phyloP scores from a whole-genome alignment of 2,329 filamentous ascomycete species.

The Furcasterigmium sp. region DNA sequence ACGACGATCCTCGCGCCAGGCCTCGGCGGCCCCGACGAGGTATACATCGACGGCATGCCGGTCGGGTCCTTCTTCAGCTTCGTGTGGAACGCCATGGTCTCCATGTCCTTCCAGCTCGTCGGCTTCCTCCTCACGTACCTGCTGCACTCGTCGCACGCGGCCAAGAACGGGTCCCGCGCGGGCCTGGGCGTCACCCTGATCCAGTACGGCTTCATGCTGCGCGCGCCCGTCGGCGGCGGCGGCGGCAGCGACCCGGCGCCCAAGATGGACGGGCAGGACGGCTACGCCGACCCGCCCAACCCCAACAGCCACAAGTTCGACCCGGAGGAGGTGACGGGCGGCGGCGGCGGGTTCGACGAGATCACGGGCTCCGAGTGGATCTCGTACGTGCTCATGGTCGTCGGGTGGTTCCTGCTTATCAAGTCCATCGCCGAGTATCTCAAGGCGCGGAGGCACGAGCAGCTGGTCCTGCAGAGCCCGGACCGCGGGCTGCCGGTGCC shows the following conservation, averaged over 20 bases:
- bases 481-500: slow-evolving; percentile 81
- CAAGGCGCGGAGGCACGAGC: slow-evolving; percentile 82
- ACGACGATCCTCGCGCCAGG: slow-evolving; percentile 95
- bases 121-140: slow-evolving; percentile 98
- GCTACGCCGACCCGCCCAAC: slow-evolving; percentile 68
- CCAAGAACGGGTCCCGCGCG: slow-evolving; percentile 93
- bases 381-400: slow-evolving; percentile 90
- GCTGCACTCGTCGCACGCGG: slow-evolving; percentile 93
- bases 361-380: slow-evolving; percentile 80
- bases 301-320: slow-evolving; percentile 90
- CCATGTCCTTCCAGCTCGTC: slow-evolving; percentile 93
- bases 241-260: slow-evolving; percentile 22
- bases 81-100: slow-evolving; percentile 92
- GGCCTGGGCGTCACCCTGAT: slow-evolving; percentile 93
- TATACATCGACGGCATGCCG: slow-evolving; percentile 93
- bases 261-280: slow-evolving; percentile 45
- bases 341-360: slow-evolving; percentile 38
- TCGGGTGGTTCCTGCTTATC: slow-evolving; percentile 97
- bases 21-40: slow-evolving; percentile 83
- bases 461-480: slow-evolving; percentile 86
- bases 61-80: slow-evolving; percentile 85
- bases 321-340: slow-evolving; percentile 57
- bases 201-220: slow-evolving; percentile 97
- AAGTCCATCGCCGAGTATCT: slow-evolving; percentile 89
- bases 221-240: slow-evolving; percentile 44